phyloP scores from a whole-genome alignment of 805 yeast species.

The Candida bentonensis region DNA sequence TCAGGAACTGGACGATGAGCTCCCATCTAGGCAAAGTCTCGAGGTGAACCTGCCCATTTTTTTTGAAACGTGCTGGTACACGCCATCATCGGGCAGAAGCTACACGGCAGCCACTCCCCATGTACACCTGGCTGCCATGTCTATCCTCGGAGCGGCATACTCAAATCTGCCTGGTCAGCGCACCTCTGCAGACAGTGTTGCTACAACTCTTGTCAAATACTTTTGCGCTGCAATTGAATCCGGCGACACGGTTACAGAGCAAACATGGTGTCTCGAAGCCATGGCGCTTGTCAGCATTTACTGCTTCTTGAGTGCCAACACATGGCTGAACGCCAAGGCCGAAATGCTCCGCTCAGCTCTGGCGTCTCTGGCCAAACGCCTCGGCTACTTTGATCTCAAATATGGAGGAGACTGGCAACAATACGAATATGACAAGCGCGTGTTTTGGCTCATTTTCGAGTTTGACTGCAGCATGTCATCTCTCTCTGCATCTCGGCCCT shows the following conservation, averaged over 20 bases:
- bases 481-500: constrained; percentile 10
- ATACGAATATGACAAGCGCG: constrained; percentile 10
- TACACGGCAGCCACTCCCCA: constrained; percentile 7
- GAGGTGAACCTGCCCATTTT: constrained; percentile 10
- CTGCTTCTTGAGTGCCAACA: constrained; percentile 13
- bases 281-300: constrained; percentile 11
- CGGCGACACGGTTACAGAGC: constrained; percentile 8
- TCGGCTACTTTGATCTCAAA: constrained; percentile 10
- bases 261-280: constrained; percentile 10
- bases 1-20: constrained; percentile 2
- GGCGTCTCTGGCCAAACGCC: constrained; percentile 8
- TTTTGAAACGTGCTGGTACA: constrained; percentile 8
- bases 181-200: constrained; percentile 11
- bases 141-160: constrained; percentile 13
- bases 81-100: constrained; percentile 11
- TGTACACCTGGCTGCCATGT: constrained; percentile 10
- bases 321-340: constrained; percentile 10
- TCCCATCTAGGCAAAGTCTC: constrained; percentile 10
- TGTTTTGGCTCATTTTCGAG: constrained; percentile 13
- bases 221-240: constrained; percentile 7
- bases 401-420: constrained; percentile 8
- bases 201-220: constrained; percentile 10
- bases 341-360: constrained; percentile 7
- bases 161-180: constrained; percentile 11
- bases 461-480: constrained; percentile 12